Evolutionary conservation across 83 land plant species (phyloP).

Genomic region (Isoetes engelmannii): DNA sequence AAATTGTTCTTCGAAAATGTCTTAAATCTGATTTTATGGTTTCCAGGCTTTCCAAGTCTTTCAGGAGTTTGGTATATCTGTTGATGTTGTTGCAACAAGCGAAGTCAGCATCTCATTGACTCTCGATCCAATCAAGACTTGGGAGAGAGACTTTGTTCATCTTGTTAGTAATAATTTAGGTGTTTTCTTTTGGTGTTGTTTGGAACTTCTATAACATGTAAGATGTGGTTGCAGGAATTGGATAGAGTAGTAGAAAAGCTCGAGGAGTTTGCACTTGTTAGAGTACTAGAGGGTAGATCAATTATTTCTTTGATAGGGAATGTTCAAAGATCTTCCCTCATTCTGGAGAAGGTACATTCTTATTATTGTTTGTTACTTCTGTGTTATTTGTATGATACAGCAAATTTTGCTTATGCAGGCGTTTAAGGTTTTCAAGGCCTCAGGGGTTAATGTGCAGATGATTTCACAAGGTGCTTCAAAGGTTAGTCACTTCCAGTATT

Average conservation of each 20-base stretch:
- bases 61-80: constrained; percentile 87
- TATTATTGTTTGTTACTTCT: no score
- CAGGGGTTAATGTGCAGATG: constrained; percentile 91
- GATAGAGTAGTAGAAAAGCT: constrained; percentile 77
- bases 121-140: constrained; percentile 86
- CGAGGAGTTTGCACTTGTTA: constrained; percentile 71
- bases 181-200: no score
- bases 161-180: no score
- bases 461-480: constrained; percentile 99
- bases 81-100: constrained; percentile 96
- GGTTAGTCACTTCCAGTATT: no score
- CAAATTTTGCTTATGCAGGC: no score
- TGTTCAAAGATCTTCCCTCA: constrained; percentile 74
- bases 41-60: constrained; percentile 89
- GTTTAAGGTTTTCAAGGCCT: constrained; percentile 58
- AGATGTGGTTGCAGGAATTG: constrained; percentile 74
- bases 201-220: no score
- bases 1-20: no score
- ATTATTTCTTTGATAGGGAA: constrained; percentile 95
- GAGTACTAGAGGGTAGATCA: constrained; percentile 70
- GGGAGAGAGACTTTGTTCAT: constrained; percentile 85
- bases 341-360: constrained; percentile 75
- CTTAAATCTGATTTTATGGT: no score
- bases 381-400: no score
- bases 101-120: constrained; percentile 98